A percentile compares a stretch with the other conserved stretches of the same genome.
Evolutionary conservation across 345 rosid genomes (phyloP).

Genomic region (Salix dunnii): DNA sequence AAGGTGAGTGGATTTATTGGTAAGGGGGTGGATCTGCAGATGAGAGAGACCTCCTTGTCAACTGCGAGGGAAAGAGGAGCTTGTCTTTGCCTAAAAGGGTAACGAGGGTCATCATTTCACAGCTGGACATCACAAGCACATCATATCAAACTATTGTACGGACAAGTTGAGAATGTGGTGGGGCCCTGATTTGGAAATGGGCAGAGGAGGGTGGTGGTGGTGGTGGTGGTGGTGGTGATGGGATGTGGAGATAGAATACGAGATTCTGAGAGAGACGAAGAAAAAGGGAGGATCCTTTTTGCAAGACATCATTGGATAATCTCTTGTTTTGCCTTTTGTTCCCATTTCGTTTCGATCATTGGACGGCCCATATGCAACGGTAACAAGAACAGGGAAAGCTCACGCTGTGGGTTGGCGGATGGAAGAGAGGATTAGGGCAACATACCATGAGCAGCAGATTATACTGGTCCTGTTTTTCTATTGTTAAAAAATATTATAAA

Average conservation of each 20-base stretch:
- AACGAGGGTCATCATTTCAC: not conserved
- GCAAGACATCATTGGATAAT: not conserved
- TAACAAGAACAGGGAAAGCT: not conserved
- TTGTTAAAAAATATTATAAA: too few species aligned
- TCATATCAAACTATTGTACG: constrained; percentile 1
- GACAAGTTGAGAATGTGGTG: not conserved
- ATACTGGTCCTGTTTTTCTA: too few species aligned
- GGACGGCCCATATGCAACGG: constrained; percentile 3
- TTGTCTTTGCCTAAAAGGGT: constrained; percentile 12
- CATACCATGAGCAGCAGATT: too few species aligned
- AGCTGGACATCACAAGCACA: constrained; percentile 11
- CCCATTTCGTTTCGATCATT: not conserved
- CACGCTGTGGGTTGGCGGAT: too few species aligned
- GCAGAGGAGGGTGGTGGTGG: too few species aligned
- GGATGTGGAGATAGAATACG: not conserved
- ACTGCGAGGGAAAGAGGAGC: not conserved
- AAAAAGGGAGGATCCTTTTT: not conserved
- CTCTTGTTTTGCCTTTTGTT: not conserved
- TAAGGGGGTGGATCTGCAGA: not conserved
- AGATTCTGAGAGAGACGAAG: not conserved
- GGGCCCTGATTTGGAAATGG: not conserved
- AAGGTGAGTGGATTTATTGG: not conserved
- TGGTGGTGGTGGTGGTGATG: not conserved
- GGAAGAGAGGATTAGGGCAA: too few species aligned
- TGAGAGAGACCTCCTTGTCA: not conserved